Base-by-base conservation (phyloP, 2,329 filamentous ascomycete species). In the Pseudogymnoascus sp. region DNA sequence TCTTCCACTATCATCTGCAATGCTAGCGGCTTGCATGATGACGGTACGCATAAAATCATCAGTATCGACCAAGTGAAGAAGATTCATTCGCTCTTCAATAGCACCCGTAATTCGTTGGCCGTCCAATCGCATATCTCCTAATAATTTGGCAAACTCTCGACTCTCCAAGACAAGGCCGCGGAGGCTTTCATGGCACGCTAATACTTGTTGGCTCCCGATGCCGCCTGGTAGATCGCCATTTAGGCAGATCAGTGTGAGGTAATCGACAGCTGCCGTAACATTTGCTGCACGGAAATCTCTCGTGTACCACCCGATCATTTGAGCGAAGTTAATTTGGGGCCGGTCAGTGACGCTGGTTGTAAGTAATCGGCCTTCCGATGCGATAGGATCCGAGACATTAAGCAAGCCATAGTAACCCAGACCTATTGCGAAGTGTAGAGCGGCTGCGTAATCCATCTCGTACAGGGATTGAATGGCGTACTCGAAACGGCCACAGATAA, bases 101-200 rank as follows among this genome's bases (percentile, higher is more conserved):
- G 91, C 85, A 60, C 95, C 95, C 63, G 85, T 86, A 68, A 96
- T 91, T 64, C 93, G 88, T 65, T 86, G 88, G 21, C 95, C 95
- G 72, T 97, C 91, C 1, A 86, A 85, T 64, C 87, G 85, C 69
- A 99, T 92, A 73, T 99, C 96, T 61, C 96, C 95, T 59, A 99
- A 86, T 12, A 99, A 80, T 71, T 91, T 90, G 71, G 93, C 93
- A 75, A 97, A 99, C 72, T 99, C 95, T 67, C 93, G 87, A 18
- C 93, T 96, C 77, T 99, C 95, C n/a, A 99, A 82, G 25, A 97
- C 92, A 62, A 97, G 86, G 75, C 97, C 95, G 37, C 93, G 90
- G 63, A 99, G 80, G 5, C 92, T 93, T 75, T 96, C 91, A 75
- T 97, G 91, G 75, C 93, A 97, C 38, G 97, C 84, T 58, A 84